Evolutionary conservation across 495 filamentous ascomycete genomes (phyloP), one percentile per base, ranked within the genome.

Genomic region (Pyrenula massariospora): DNA sequence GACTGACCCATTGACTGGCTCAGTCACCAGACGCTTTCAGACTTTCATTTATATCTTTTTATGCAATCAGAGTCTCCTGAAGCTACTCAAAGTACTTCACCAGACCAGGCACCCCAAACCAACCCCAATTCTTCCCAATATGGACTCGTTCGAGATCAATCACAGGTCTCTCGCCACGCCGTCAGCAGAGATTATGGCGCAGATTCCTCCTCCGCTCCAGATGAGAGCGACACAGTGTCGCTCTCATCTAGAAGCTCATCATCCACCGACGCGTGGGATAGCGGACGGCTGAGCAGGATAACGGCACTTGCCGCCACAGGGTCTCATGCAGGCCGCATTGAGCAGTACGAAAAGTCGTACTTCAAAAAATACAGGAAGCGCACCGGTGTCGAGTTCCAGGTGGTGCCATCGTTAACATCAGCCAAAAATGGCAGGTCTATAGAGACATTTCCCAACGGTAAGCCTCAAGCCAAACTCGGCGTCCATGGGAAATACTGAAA

Each of bases 31-130:
- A 57, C 51, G 55, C 60, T 36, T 57, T 53, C 61, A 65, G 62
- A 56, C 61, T 71, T 63, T 70, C 64, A 58, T 60, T 59, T 72
- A 70, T 69, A 68, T 67, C 73, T 74, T 85, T 96, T 84, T 94
- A 96, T 96, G 91, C 90, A 92, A 84, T 73, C 85, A 82, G 85
- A 86, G 82, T 77, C 78, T 64, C 71, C 76, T 68, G 77, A 82
- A 69, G 75, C 75, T 75, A 76, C 77, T 66, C 78, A 78, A 74
- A 77, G 74, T 63, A 72, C 69, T 59, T 66, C 67, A 62, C 67
- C 70, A 57, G 60, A 68, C 66, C 72, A 70, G 68, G 68, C 66
- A 64, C 68, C 65, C 61, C 69, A 64, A 63, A 65, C 67, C 65
- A 70, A 63, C 58, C 66, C 58, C 60, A 63, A 66, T 57, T 52